Conservation (phyloP, 345 rosid genomes). For the Arabidopsis thaliana region TAIR10.1 NC_003075.7:15543501-15544000, state of each 20-base stretch:
- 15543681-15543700: constrained; percentile 52
- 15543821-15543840: background rate
- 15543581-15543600: constrained; percentile 84
- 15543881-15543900: constrained; percentile 12
- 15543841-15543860: background rate
- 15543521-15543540: constrained; percentile 86
- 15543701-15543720: constrained; percentile 36
- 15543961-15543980: background rate
- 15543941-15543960: background rate
- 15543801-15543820: constrained; percentile 29
- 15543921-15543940: background rate
- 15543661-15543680: constrained; percentile 46
- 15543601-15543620: constrained; percentile 57
- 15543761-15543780: constrained; percentile 48
- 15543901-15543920: background rate
- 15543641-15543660: constrained; percentile 35
- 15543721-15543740: background rate
- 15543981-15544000: too few relatives aligned
- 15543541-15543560: constrained; percentile 96
- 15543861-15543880: background rate
- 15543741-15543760: constrained; percentile 1
- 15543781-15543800: constrained; percentile 32
- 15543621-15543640: constrained; percentile 55
- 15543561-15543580: constrained; percentile 97
- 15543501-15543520: constrained; percentile 96